Base-by-base conservation (phyloP, 345 rosid genomes). In the Toxicodendron radicans region DNA sequence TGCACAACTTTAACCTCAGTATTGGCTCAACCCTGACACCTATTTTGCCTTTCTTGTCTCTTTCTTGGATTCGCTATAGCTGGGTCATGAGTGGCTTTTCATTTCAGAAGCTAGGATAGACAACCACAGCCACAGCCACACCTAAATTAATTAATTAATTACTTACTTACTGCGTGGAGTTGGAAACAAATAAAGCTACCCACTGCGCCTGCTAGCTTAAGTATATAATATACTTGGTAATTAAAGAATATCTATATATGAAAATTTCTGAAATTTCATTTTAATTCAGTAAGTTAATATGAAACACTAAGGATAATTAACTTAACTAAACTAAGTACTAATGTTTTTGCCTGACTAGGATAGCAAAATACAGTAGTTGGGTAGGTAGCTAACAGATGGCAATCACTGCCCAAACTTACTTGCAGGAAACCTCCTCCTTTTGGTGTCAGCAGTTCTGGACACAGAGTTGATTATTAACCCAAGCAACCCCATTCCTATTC, bases 31-130 rank as follows among this genome's bases (percentile, higher is more conserved):
- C 66, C 77, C 74, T 73, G 72, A 73, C 75, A 68, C 64, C 74
- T 76, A 72, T 68, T 75, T 71, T 79, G 17, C 76, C 73, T 77
- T 77, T 65, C 63, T 77, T 77, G 78, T 79, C 78, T 71, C 48
- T 60, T 69, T 79, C 64, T 70, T 79, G 78, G 78, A 79, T 74
- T 79, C 75, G 68, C 68, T 32, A 4, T 21, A 21, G 33, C 58
- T 51, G 60, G 64, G 58, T 32, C 14, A 30, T 53, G 46, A 12
- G 63, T 62, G 73, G 69, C 71, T 65, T 77, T 72, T 72, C 72
- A 59, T 52, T 66, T 58, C 76, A 77, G 49, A 72, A 60, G 76
- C 67, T 68, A 45, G 74, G 79, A 70, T 56, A 64, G 71, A 27
- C 30, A 1, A 27, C 30, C 43, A 38, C 43, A 38, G 8, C 43